Evolutionary conservation across 345 rosid species (phyloP), one percentile per base, ranked within the genome.

Genomic region (Hypericum perforatum): DNA sequence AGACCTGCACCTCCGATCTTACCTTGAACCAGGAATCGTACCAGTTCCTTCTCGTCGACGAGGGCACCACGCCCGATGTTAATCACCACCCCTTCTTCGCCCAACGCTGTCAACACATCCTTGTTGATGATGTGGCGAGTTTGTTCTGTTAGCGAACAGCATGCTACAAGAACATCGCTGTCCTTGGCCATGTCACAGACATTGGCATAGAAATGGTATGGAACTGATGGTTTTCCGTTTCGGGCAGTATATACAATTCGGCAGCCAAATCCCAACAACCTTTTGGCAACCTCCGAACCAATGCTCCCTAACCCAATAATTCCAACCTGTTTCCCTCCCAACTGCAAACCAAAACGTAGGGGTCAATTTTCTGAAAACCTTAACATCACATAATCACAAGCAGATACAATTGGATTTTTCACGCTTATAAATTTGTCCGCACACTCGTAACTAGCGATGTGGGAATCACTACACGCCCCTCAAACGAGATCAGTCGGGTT

Each of bases 1-100:
- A 89, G 76, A 37, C 90, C 94, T 0, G 84, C 88, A 52, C 94
- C 94, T 16, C 82, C 82, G 29, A 86, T 69, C 43, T 83, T 74
- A 10, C 97, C 86, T 41, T 38, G 53, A 45, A 74, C 63, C 62
- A 89, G 61, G 49, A 72, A 74, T 56, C 68, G 67, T 7, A 83
- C 86, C 67, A 83, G 51, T 62, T 83, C 97, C 66, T 77, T 65
- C 65, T 82, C 85, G 6, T 82, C 79, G 9, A 79, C 22, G 49
- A 82, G 69, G 4, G 68, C 47, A 11, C 85, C 85, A 5, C 85
- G 85, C 0, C 85, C 89, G 1, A 79, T 64, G 13, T 82, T 82
- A 41, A 82, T 59, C 9, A 79, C 61, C 14, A 79, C 73, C 41
- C 83, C 83, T 43, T 29, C 52, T 49, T 67, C 71, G 38, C 83